Conservation (phyloP, 1,284 basidiomycete genomes). For the Ustilago bromivora region DNA sequence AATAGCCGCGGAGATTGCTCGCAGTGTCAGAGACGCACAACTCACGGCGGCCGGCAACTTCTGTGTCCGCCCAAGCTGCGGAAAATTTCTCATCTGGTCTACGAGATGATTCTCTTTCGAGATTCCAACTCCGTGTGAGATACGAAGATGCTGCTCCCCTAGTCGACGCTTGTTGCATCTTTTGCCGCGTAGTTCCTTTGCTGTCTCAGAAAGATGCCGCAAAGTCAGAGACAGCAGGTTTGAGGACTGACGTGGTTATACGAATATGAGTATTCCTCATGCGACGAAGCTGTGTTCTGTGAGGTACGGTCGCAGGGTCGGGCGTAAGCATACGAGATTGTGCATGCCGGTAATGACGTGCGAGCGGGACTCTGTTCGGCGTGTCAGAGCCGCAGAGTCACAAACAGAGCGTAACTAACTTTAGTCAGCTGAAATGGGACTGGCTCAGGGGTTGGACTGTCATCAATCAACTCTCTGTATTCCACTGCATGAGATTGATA, state of each 20-base stretch:
- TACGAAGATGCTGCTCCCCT: neutral
- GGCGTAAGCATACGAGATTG: conserved; percentile 1
- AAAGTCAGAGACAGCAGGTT: neutral
- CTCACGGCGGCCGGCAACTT: too few species aligned
- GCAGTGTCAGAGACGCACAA: too few species aligned
- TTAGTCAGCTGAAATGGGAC: too few species aligned
- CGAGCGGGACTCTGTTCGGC: neutral
- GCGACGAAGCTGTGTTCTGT: too few species aligned
- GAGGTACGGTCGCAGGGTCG: neutral
- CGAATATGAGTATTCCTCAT: too few species aligned
- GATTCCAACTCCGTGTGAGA: neutral
- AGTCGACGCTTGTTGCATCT: neutral
- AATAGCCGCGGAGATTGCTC: neutral
- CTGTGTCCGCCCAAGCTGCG: too few species aligned
- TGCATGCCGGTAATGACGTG: conserved; percentile 12
- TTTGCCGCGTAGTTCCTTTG: neutral
- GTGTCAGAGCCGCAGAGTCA: neutral
- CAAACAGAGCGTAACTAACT: neutral
- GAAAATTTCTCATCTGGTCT: neutral
- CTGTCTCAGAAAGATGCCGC: conserved; percentile 3
- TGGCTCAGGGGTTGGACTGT: too few species aligned
- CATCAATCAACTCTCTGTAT: neutral
- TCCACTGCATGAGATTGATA: conserved; percentile 6
- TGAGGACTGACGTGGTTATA: neutral
- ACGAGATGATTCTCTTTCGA: neutral